phyloP scores from a whole-genome alignment of 345 rosid species.

The Alliaria petiolata region DNA sequence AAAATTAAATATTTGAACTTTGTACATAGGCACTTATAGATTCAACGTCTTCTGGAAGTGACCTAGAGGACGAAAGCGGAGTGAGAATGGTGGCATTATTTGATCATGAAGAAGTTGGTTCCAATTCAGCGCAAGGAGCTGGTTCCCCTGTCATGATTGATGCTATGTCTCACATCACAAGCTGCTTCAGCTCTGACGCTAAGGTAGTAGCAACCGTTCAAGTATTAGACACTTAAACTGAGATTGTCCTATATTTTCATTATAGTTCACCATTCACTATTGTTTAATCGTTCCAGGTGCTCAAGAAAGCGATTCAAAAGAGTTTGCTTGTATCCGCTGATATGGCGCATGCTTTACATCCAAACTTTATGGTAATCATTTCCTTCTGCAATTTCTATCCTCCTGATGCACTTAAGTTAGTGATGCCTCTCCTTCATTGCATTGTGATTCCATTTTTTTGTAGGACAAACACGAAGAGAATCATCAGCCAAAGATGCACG shows the following conservation, averaged over 20 bases:
- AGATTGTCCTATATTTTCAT: too few relatives aligned
- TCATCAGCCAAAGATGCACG: conserved; percentile 93
- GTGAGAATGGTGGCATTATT: conserved; percentile 94
- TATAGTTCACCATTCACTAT: not conserved
- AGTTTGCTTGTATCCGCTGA: conserved; percentile 94
- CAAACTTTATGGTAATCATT: conserved; percentile 68
- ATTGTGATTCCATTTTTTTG: conserved; percentile 2
- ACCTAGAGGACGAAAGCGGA: conserved; percentile 73
- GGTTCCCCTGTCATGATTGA: conserved; percentile 97
- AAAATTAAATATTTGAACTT: not conserved
- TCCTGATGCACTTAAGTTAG: not conserved
- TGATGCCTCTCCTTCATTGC: not conserved
- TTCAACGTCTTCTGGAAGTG: conserved; percentile 59
- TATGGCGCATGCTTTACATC: conserved; percentile 99
- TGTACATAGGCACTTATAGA: conserved; percentile 70
- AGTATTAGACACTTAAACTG: not conserved
- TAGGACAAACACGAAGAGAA: conserved; percentile 98
- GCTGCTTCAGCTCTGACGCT: conserved; percentile 63
- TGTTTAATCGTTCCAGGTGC: conserved; percentile 44
- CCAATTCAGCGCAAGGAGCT: conserved; percentile 94
- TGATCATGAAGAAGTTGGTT: conserved; percentile 98
- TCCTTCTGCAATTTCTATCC: not conserved
- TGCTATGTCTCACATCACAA: conserved; percentile 79
- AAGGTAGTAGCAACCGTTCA: conserved; percentile 46
- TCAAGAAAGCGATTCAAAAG: conserved; percentile 80